phyloP scores from a whole-genome alignment of 1,139 yeast species.

The Kazachstania sp. region DNA sequence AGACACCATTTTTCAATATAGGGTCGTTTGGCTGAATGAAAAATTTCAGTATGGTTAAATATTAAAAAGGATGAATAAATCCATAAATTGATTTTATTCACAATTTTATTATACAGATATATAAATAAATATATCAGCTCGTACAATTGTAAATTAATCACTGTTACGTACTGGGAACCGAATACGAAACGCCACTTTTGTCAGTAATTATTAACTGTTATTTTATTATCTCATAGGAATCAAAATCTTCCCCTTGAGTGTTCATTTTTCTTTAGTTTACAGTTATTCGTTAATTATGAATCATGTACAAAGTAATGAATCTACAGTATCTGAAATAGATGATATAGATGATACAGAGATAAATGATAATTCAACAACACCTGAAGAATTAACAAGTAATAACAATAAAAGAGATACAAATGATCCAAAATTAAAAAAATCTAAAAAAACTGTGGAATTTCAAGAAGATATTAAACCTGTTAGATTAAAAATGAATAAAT shows the following conservation, averaged over 20 bases:
- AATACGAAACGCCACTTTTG: no score
- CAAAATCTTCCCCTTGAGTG: no score
- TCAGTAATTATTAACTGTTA: no score
- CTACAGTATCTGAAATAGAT: not conserved
- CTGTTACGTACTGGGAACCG: no score
- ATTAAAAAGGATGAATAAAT: no score
- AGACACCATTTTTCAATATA: not conserved
- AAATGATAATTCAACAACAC: not conserved
- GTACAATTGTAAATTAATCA: no score
- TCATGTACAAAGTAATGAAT: not conserved
- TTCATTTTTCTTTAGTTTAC: no score
- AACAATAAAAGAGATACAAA: not conserved
- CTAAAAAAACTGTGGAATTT: slow-evolving; percentile 2
- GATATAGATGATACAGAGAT: slow-evolving; percentile 2
- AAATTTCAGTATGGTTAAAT: no score
- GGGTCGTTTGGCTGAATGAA: not conserved
- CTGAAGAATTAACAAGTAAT: not conserved
- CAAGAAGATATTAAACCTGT: slow-evolving; percentile 22
- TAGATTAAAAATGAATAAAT: slow-evolving; percentile 7
- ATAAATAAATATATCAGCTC: no score
- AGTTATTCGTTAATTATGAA: not conserved
- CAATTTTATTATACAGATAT: no score
- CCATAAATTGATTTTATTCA: no score
- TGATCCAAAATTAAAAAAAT: not conserved
- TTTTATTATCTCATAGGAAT: no score